Base-by-base conservation (phyloP, 495 filamentous ascomycete species). In the Neurospora tetraspora region DNA sequence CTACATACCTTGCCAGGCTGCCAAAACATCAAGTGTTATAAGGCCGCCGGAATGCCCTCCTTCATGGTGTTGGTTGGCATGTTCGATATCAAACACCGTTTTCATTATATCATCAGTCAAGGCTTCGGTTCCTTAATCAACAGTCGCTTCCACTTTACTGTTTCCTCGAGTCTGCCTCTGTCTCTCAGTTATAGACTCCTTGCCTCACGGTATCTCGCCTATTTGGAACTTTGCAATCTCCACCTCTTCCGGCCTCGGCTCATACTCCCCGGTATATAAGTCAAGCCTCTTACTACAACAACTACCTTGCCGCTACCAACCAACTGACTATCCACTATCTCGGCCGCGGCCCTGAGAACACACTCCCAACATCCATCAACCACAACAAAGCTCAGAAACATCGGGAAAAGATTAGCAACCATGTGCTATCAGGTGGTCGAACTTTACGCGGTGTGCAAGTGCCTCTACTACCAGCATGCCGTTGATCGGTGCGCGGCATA, bases 351-450 rank as follows among this genome's bases (percentile, higher is more conserved):
- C 53, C 53, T 65, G 7, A 34, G 34, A 16, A 65, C 27, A 16
- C 23, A 65, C 53, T 27, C 53, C 53, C 53, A 65, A 18, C 53
- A 34, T 4, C 53, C 18, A 34, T 9, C 53, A 36, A 34, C 14
- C 53, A 65, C 27, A 34, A 65, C 53, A 18, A 31, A 65, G 6
- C n/a, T 70, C 12, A 45, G 10, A 47, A 31, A 37, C n/a, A 36
- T 5, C 18, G 69, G 31, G 39, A 42, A 42, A 70, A 70, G 23
- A 47, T 70, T 70, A 27, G n/a, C 20, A 31, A 23, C 69, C 61
- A 94, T 94, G 92, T 94, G 92, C 78, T 89, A 89, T 78, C 86
- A 91, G 79, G 81, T 94, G 73, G 83, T 92, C 77, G 91, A 94
- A 79, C 88, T 90, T 40, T 96, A 90, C 81, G 87, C 92, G 8